A percentile compares a stretch with the other conserved stretches of the same genome.
Evolutionary conservation across 805 yeast species (phyloP).

Genomic region (Brettanomyces naardenensis): DNA sequence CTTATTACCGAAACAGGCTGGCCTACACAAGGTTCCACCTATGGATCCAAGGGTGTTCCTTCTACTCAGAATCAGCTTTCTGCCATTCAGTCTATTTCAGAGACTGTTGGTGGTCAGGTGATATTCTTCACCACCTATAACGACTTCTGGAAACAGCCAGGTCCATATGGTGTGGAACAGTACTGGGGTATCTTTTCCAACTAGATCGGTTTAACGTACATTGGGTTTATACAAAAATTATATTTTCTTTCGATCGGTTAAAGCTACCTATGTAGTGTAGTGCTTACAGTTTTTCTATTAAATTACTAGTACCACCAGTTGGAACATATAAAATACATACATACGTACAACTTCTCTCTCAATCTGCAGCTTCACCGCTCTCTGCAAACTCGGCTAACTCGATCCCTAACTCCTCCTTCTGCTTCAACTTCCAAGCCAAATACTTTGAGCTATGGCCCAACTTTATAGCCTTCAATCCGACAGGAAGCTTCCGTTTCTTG

Average conservation of each 20-base stretch:
- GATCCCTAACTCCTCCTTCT: conserved; percentile 5
- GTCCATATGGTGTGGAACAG: conserved; percentile 51
- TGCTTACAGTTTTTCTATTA: too few relatives aligned
- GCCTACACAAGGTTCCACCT: conserved; percentile 55
- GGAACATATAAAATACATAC: too few relatives aligned
- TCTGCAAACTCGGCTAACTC: too few relatives aligned
- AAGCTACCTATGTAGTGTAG: too few relatives aligned
- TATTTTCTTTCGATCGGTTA: too few relatives aligned
- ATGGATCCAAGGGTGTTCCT: conserved; percentile 46
- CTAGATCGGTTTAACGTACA: background rate
- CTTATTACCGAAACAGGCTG: conserved; percentile 62
- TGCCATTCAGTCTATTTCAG: conserved; percentile 43
- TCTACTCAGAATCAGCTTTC: conserved; percentile 41
- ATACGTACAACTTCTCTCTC: background rate
- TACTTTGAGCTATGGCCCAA: conserved; percentile 72
- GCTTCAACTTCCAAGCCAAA: conserved; percentile 45
- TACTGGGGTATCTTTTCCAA: conserved; percentile 44
- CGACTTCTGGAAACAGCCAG: conserved; percentile 56
- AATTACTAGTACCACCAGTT: too few relatives aligned
- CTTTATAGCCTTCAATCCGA: conserved; percentile 27
- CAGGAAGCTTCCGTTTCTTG: conserved; percentile 11
- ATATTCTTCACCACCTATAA: conserved; percentile 54
- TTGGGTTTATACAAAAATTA: too few relatives aligned
- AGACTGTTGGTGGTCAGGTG: conserved; percentile 38
- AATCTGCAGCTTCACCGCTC: background rate